Evolutionary conservation across 306 rosid genomes (phyloP).

Genomic region (Oemleria cerasiformis): DNA sequence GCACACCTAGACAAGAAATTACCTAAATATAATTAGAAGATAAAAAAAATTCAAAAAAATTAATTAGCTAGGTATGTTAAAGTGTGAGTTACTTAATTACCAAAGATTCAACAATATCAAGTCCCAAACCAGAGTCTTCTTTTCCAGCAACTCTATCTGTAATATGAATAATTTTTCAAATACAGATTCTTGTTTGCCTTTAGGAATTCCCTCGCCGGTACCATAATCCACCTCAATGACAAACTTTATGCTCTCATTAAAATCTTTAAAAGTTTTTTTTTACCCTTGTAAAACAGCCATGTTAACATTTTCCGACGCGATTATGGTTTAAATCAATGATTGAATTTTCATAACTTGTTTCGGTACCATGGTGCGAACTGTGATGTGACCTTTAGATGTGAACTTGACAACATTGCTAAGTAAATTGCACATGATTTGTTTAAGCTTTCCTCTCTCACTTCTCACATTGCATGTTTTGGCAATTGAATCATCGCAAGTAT

Average conservation of each 20-base stretch:
- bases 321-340: conserved; percentile 32
- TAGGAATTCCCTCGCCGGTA: conserved; percentile 84
- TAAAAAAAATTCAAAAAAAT: background rate
- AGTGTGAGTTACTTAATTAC: conserved; percentile 26
- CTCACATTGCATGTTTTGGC: conserved; percentile 46
- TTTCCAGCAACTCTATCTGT: conserved; percentile 55
- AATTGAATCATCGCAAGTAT: conserved; percentile 66
- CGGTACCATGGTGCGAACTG: conserved; percentile 56
- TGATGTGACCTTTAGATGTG: conserved; percentile 60
- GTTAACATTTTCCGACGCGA: conserved; percentile 21
- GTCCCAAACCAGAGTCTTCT: conserved; percentile 91
- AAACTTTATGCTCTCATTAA: conserved; percentile 47
- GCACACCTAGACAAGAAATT: conserved; percentile 47
- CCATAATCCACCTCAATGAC: conserved; percentile 85
- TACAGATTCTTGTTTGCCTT: conserved; percentile 54
- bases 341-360: conserved; percentile 38
- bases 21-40: background rate
- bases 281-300: conserved; percentile 35
- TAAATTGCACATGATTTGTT: conserved; percentile 66
- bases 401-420: conserved; percentile 79
- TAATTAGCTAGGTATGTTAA: background rate
- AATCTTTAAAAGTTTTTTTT: conserved; percentile 14
- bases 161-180: conserved; percentile 82
- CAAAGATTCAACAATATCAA: conserved; percentile 84
- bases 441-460: conserved; percentile 77